A percentile compares a stretch with the other conserved stretches of the same genome.
These are phyloP conservation scores for Pythium biforme DNA, from an alignment of 352 stramenopile species.

Conservation along the genomic window DNA sequence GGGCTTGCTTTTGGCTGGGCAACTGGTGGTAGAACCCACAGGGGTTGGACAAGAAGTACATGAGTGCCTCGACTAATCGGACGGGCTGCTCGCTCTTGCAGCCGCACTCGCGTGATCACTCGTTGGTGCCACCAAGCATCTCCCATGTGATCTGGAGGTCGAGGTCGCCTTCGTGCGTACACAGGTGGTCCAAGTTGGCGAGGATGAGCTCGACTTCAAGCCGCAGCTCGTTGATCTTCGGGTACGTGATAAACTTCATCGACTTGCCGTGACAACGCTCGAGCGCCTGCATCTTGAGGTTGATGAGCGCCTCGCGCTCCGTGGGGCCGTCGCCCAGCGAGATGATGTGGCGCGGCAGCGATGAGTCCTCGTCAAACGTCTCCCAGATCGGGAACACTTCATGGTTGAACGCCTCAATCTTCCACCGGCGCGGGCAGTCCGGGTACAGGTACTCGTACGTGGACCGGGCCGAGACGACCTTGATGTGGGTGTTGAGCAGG, in stretches of 20 bases:
- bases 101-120: conserved; percentile 25
- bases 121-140: conserved; percentile 53
- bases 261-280: conserved; percentile 82
- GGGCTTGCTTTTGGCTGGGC: background rate
- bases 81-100: conserved; percentile 3
- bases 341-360: conserved; percentile 72
- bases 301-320: conserved; percentile 83
- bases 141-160: conserved; percentile 86
- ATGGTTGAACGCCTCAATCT: conserved; percentile 87
- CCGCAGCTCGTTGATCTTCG: conserved; percentile 79
- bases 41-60: background rate
- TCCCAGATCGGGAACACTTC: conserved; percentile 82
- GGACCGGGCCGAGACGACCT: conserved; percentile 88
- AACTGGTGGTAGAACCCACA: background rate
- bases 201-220: conserved; percentile 80
- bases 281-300: conserved; percentile 83
- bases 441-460: conserved; percentile 90
- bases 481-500: conserved; percentile 81
- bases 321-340: conserved; percentile 80
- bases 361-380: conserved; percentile 55
- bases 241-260: conserved; percentile 87
- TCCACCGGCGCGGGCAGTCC: conserved; percentile 82
- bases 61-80: background rate
- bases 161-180: conserved; percentile 77
- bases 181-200: conserved; percentile 78